Evolutionary conservation across 2,329 filamentous ascomycete genomes (phyloP), one percentile per base, ranked within the genome.

Genomic region (Sporothrix pseudoabietina): DNA sequence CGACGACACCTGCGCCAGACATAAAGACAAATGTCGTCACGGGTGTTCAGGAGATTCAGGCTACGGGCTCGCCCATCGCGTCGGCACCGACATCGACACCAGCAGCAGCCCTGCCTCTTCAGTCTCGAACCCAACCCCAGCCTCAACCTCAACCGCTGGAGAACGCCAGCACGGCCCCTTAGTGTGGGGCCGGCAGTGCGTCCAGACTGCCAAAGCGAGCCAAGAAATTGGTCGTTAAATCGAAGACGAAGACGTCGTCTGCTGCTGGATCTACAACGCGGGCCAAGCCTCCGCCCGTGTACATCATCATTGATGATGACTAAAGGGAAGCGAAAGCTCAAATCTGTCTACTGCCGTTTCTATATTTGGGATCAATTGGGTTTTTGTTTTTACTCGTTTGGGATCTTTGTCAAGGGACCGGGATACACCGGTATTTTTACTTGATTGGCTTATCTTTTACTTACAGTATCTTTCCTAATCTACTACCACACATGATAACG

Each of bases 21-120:
- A 54, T 61, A 55, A 70, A 71, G 52, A 55, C 22, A n/a, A 52
- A 71, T 19, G 26, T 66, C 39, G 49, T 49, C 7, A 39, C 3
- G 35, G 30, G 39, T 12, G 41, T 70, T 12, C 44, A 30, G 22
- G 71, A 70, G 44, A 49, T 71, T 3, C 69, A 39, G 19, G 44
- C 47, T 6, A 32, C 49, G 1, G 10, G 49, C 7, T 16, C 68
- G 7, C n/a, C 30, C 7, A 19, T 30, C 35, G 12, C 30, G 16
- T 2, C 44, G 30, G 10, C 61, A 19, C 39, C 39, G 14, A 22
- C 61, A 41, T 19, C n/a, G 14, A 12, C 61, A 41, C 12, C 19
- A 32, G 6, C 57, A 61, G 3, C 57, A n/a, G 14, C 44, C 16
- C 44, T 10, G 12, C 12, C 41, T 12, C 41, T 44, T 3, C 9